Conservation (phyloP, 148 eudicot species). For the Silene uniflora region DNA sequence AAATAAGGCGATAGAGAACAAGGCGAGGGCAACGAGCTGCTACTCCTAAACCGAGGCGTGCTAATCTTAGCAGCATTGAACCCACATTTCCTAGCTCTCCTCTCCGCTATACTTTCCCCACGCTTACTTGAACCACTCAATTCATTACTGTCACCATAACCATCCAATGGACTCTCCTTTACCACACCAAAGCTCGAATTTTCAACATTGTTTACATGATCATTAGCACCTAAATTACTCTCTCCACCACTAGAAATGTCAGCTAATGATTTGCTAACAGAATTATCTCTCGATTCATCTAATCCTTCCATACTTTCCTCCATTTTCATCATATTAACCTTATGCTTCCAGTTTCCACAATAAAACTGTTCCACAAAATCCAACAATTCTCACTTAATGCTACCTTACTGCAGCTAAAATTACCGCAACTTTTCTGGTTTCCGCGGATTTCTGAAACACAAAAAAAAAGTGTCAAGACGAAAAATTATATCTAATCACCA, state of each 20-base stretch:
- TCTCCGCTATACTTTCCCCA: conserved; percentile 50
- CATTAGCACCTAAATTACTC: conserved; percentile 1
- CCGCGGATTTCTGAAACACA: background rate
- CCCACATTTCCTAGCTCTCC: conserved; percentile 51
- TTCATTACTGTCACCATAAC: conserved; percentile 3
- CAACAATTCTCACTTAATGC: background rate
- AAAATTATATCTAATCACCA: background rate
- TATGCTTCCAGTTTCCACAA: background rate
- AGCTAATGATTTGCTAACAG: background rate
- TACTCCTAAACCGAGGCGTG: conserved; percentile 27
- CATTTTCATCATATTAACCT: conserved; percentile 17
- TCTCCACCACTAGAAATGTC: conserved; percentile 15
- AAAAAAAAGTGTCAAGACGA: background rate
- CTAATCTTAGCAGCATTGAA: conserved; percentile 44
- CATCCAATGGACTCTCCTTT: background rate
- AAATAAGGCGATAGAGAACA: conserved; percentile 33
- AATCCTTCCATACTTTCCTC: conserved; percentile 25
- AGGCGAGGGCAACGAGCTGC: conserved; percentile 30
- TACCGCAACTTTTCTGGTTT: background rate
- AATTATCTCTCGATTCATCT: conserved; percentile 24
- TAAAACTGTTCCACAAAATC: background rate
- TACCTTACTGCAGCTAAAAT: background rate
- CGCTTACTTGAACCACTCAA: background rate
- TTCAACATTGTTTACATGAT: conserved; percentile 6
- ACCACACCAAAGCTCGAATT: conserved; percentile 9